A percentile compares a stretch with the other conserved stretches of the same genome.
These are phyloP conservation scores for Trypanosoma brucei DNA, from an alignment of 208 protist species.

Conservation along the genomic window DNA sequence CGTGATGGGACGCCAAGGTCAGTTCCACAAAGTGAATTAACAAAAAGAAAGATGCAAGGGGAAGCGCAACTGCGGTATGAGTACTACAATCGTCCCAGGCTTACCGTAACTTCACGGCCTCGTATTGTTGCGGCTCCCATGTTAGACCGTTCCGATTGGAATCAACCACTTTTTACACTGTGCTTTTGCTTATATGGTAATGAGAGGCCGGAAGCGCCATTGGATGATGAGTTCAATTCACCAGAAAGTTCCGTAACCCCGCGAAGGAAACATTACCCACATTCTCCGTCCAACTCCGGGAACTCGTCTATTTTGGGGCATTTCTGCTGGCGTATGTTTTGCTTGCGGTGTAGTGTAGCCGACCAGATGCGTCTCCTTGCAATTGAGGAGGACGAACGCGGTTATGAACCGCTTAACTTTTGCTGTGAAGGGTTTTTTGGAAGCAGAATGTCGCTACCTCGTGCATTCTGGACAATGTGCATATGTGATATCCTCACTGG, in stretches of 20 bases:
- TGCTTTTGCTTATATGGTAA: conserved; percentile 15
- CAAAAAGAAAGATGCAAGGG: too few relatives aligned
- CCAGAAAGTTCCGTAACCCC: not conserved
- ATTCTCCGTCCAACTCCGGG: not conserved
- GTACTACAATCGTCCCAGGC: conserved; percentile 33
- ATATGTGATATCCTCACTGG: conserved; percentile 44
- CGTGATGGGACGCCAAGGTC: too few relatives aligned
- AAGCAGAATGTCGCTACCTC: conserved; percentile 20
- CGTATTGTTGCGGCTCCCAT: conserved; percentile 28
- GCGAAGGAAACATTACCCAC: not conserved
- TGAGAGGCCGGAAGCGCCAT: not conserved
- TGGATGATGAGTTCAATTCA: not conserved
- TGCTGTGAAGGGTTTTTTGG: conserved; percentile 42
- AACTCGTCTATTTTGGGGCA: conserved; percentile 15
- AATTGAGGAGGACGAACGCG: conserved; percentile 33
- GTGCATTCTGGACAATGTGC: conserved; percentile 32
- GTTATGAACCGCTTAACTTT: conserved; percentile 21
- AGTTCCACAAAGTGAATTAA: too few relatives aligned
- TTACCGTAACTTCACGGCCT: conserved; percentile 21
- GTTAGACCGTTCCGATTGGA: conserved; percentile 30
- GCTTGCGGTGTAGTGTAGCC: conserved; percentile 59
- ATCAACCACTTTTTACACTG: conserved; percentile 24
- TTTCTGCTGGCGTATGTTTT: conserved; percentile 48
- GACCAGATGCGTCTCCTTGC: conserved; percentile 49
- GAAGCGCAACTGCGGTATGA: not conserved